A percentile compares a stretch with the other conserved stretches of the same genome.
These are phyloP conservation scores for Colletotrichum trifolii DNA, from an alignment of 2,329 filamentous ascomycete species.

Conservation along the genomic window DNA sequence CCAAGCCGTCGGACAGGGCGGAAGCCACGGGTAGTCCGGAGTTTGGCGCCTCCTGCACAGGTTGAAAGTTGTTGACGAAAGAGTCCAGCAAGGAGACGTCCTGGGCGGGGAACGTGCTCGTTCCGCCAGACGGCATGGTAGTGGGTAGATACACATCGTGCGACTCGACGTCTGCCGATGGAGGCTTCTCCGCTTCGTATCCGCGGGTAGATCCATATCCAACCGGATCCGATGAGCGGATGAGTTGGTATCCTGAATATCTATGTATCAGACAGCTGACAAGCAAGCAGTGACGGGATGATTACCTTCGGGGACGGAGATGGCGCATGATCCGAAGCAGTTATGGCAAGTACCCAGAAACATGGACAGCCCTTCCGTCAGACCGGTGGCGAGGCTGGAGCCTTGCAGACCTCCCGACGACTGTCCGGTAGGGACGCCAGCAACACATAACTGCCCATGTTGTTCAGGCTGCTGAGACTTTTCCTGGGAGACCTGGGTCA, in stretches of 20 bases:
- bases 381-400: constrained; percentile 25
- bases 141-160: constrained; percentile 38
- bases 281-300: constrained; percentile 42
- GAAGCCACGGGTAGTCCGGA: constrained; percentile 39
- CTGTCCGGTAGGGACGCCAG: constrained; percentile 14
- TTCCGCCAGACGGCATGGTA: constrained; percentile 41
- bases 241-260: constrained; percentile 48
- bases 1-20: constrained; percentile 51
- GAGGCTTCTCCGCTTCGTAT: constrained; percentile 45
- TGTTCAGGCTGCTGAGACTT: constrained; percentile 42
- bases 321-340: constrained; percentile 44
- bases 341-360: constrained; percentile 45
- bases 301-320: constrained; percentile 30
- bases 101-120: constrained; percentile 45
- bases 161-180: constrained; percentile 35
- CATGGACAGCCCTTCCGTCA: constrained; percentile 42
- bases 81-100: constrained; percentile 42
- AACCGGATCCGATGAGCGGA: constrained; percentile 40
- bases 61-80: constrained; percentile 49
- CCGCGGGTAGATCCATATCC: constrained; percentile 45
- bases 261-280: constrained; percentile 28
- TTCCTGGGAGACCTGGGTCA: constrained; percentile 45
- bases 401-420: constrained; percentile 35
- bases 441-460: constrained; percentile 40
- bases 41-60: constrained; percentile 47